phyloP scores from a whole-genome alignment of 2,329 filamentous ascomycete species.

The Neocatenulostroma microsporum region DNA sequence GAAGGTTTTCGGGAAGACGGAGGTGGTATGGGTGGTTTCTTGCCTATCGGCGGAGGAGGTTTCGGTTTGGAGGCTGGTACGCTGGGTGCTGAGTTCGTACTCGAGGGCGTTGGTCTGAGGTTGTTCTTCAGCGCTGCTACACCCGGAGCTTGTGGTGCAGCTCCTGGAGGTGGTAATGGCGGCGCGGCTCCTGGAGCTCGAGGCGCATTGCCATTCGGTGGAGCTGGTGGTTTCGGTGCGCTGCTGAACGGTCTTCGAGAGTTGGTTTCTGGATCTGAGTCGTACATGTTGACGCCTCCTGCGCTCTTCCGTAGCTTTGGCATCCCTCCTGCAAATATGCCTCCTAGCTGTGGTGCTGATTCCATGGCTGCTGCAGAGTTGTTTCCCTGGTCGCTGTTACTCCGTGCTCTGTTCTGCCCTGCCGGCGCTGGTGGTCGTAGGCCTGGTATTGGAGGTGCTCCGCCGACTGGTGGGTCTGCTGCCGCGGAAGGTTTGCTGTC shows the following conservation, averaged over 20 bases:
- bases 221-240: slow-evolving; percentile 27
- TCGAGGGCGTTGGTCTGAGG: slow-evolving; percentile 53
- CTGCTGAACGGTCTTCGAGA: slow-evolving; percentile 41
- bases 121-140: slow-evolving; percentile 43
- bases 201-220: slow-evolving; percentile 32
- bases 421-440: slow-evolving; percentile 64
- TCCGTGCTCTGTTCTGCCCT: slow-evolving; percentile 58
- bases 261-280: slow-evolving; percentile 66
- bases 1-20: slow-evolving; percentile 45
- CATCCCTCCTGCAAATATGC: slow-evolving; percentile 88
- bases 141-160: slow-evolving; percentile 39
- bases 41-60: slow-evolving; percentile 70
- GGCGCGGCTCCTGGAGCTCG: slow-evolving; percentile 41
- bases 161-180: slow-evolving; percentile 45
- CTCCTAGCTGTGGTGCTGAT: slow-evolving; percentile 70
- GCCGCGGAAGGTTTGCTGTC: slow-evolving; percentile 48
- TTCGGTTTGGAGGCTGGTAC: slow-evolving; percentile 47
- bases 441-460: slow-evolving; percentile 73
- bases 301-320: slow-evolving; percentile 79
- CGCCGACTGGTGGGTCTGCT: slow-evolving; percentile 54
- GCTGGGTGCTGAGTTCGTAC: slow-evolving; percentile 50
- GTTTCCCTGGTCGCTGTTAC: slow-evolving; percentile 66
- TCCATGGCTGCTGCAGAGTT: slow-evolving; percentile 44
- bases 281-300: slow-evolving; percentile 56
- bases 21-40: slow-evolving; percentile 54